phyloP scores from a whole-genome alignment of 768 basidiomycete genomes.

The Clitopilus hobsonii region DNA sequence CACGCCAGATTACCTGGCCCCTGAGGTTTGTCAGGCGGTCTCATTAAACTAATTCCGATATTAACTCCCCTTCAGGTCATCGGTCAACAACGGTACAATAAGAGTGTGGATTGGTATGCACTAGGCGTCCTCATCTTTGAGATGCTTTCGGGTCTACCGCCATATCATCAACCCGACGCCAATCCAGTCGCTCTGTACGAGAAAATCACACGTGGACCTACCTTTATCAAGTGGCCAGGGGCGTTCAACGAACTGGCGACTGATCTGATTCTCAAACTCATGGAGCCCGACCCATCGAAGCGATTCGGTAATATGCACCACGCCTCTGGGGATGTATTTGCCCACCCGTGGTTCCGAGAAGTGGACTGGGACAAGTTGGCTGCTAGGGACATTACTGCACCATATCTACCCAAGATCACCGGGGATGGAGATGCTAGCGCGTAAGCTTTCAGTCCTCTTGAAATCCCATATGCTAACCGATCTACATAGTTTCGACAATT shows the following conservation, averaged over 20 bases:
- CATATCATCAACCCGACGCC: slow-evolving; percentile 84
- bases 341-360: slow-evolving; percentile 91
- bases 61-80: slow-evolving; percentile 48
- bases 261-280: slow-evolving; percentile 85
- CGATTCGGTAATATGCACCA: slow-evolving; percentile 87
- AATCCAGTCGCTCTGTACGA: slow-evolving; percentile 90
- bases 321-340: slow-evolving; percentile 88
- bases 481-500: slow-evolving; percentile 60
- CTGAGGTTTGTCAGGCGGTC: slow-evolving; percentile 55
- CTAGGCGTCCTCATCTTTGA: slow-evolving; percentile 96
- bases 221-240: slow-evolving; percentile 73
- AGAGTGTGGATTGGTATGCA: slow-evolving; percentile 98
- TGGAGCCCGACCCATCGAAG: slow-evolving; percentile 84
- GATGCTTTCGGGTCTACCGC: slow-evolving; percentile 94
- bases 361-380: slow-evolving; percentile 86
- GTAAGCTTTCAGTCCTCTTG: slow-evolving; percentile 39
- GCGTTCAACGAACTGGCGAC: slow-evolving; percentile 71
- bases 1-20: slow-evolving; percentile 95
- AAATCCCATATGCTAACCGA: slow-evolving; percentile 7
- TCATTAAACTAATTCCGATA: neutral
- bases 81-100: slow-evolving; percentile 84
- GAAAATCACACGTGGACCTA: slow-evolving; percentile 77
- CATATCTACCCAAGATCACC: slow-evolving; percentile 87
- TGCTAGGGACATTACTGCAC: slow-evolving; percentile 86
- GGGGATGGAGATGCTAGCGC: slow-evolving; percentile 96